These are phyloP conservation scores for Pleurotus eryngii DNA, from an alignment of 768 basidiomycete species.

Conservation along the genomic window DNA sequence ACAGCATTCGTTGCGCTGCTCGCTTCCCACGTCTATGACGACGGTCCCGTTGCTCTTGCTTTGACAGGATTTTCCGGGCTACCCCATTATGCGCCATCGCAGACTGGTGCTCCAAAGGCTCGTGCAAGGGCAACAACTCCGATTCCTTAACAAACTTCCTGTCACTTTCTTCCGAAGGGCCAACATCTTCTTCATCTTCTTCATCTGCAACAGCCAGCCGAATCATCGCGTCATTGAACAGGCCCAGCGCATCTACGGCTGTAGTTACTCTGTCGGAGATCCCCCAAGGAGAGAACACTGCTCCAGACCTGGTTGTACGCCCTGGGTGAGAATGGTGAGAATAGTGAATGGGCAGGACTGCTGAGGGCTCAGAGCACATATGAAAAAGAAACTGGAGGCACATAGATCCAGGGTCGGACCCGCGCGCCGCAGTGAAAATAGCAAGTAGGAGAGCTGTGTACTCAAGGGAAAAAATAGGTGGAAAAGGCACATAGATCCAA, in stretches of 20 bases:
- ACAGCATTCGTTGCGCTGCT: not conserved
- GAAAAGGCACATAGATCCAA: not conserved
- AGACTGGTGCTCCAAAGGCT: too few species aligned
- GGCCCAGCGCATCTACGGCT: not conserved
- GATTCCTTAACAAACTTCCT: too few species aligned
- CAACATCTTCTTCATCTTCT: not conserved
- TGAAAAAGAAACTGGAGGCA: not conserved
- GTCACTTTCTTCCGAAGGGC: too few species aligned
- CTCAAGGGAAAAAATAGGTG: too few species aligned
- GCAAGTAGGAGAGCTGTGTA: not conserved
- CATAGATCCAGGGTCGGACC: not conserved
- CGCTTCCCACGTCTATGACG: not conserved
- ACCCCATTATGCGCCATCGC: too few species aligned
- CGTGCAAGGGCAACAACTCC: too few species aligned
- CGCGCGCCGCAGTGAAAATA: not conserved
- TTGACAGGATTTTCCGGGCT: not conserved
- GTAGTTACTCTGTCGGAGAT: not conserved
- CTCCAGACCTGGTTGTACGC: not conserved
- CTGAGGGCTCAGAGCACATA: not conserved
- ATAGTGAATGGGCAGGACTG: not conserved
- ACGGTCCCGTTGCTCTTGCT: not conserved
- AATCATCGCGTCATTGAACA: not conserved
- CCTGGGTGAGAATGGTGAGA: not conserved
- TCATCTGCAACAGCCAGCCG: not conserved
- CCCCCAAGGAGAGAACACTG: not conserved